phyloP scores from a whole-genome alignment of 108 stramenopile species.

The Pseudonitzschia pungens region DNA sequence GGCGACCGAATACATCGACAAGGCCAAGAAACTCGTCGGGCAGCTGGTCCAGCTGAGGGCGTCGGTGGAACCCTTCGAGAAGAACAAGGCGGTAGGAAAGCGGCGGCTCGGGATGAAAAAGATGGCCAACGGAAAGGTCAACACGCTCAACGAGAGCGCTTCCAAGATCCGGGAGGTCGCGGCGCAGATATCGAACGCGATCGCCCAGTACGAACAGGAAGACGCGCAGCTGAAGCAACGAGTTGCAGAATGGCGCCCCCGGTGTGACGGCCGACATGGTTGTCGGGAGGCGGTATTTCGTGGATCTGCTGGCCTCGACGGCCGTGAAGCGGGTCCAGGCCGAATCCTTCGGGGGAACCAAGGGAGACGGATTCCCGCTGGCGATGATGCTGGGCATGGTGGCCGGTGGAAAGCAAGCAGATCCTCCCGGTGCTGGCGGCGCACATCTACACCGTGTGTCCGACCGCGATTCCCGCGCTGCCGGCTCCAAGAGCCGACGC shows the following conservation, averaged over 20 bases:
- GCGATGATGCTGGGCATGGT: slow-evolving; percentile 67
- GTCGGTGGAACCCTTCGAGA: slow-evolving; percentile 63
- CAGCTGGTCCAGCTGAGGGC: slow-evolving; percentile 54
- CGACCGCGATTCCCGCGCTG: slow-evolving; percentile 72
- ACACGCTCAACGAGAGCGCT: slow-evolving; percentile 71
- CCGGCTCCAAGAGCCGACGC: slow-evolving; percentile 40
- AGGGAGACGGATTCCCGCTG: slow-evolving; percentile 86
- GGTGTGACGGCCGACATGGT: slow-evolving; percentile 53
- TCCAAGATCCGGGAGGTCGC: slow-evolving; percentile 65
- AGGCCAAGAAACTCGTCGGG: slow-evolving; percentile 56
- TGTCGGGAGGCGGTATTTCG: slow-evolving; percentile 67
- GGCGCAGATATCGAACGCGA: slow-evolving; percentile 52
- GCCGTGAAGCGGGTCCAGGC: slow-evolving; percentile 82
- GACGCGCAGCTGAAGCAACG: slow-evolving; percentile 46
- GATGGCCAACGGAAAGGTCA: slow-evolving; percentile 76
- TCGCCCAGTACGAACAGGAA: slow-evolving; percentile 44
- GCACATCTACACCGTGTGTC: slow-evolving; percentile 85
- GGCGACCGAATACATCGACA: slow-evolving; percentile 37
- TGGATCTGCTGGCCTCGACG: slow-evolving; percentile 74
- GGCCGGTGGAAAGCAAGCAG: slow-evolving; percentile 58
- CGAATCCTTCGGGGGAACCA: slow-evolving; percentile 81
- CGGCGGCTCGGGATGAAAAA: slow-evolving; percentile 82
- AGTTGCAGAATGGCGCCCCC: slow-evolving; percentile 21
- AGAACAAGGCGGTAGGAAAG: slow-evolving; percentile 45
- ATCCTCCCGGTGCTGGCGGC: slow-evolving; percentile 63